Base-by-base conservation (phyloP, 140 eudicot genomes). In the Stevia rebaudiana region DNA sequence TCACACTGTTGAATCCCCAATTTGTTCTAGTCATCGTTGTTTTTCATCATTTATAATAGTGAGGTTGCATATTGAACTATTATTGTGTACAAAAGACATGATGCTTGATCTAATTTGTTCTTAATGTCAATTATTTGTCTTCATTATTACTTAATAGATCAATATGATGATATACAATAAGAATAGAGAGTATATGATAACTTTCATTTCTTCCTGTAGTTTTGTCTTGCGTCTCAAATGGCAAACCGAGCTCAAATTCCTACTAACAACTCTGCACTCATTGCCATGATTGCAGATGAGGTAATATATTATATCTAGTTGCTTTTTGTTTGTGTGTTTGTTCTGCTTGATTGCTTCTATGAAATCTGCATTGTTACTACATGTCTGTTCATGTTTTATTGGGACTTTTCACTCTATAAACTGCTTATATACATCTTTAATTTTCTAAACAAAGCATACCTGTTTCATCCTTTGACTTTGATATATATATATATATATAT, bases 221-320 rank as follows among this genome's bases (percentile, higher is more conserved):
- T 60, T 59, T 56, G 56, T 35, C 52, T 15, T 63, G 56, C 30
- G 31, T 36, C 22, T 56, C 33, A 49, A 78, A 86, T 86, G 95
- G 87, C 94, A 39, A 74, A 72, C 70, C 79, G 81, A 43, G 75
- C 67, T 71, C 86, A 69, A 49, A 67, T 82, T 44, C 78, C 86
- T 11, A 67, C 69, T 13, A 86, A 69, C 65, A 86, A 67, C 71
- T 78, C 95, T 0, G 95, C 87, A 5, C 82, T 86, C 18, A 78
- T 86, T 31, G 90, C 90, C 18, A 81, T 86, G 81, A 86, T 86
- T 57, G 95, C 95, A 1, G 95, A 86, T 68, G 95, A 86, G 95
- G 95, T 86, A 36, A 62, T 37, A 44, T 11, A 10, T 46, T 10
- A 8, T 36, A 22, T 37, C 8, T 21, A 53, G 17, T 19, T 37